phyloP scores from a whole-genome alignment of 768 basidiomycete genomes.

The Amanita muscaria region DNA sequence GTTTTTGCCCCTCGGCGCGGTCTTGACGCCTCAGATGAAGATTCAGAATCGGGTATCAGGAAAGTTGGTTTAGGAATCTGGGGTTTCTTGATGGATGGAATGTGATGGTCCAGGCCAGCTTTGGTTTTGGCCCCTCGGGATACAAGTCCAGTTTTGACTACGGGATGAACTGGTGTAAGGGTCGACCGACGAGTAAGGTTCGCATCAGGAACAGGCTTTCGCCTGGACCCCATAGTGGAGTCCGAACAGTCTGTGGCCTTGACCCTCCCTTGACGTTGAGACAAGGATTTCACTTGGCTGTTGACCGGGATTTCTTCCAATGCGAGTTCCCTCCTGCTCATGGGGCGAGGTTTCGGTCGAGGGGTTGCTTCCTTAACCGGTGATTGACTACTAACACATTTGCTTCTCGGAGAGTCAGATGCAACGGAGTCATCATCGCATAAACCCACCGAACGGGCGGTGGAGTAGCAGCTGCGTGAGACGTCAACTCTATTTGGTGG shows the following conservation, averaged over 20 bases:
- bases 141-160: no score
- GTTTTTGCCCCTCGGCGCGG: no score
- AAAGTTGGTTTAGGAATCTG: neutral
- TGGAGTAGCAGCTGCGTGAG: no score
- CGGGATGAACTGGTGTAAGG: neutral
- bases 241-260: neutral
- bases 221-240: neutral
- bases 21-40: neutral
- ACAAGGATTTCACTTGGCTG: neutral
- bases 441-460: no score
- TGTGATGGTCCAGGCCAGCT: no score
- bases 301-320: constrained; percentile 3
- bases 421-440: neutral
- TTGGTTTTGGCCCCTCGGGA: no score
- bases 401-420: neutral
- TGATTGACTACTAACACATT: neutral
- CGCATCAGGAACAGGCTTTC: neutral
- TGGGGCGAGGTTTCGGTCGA: constrained; percentile 2
- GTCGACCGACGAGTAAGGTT: neutral
- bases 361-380: neutral
- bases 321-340: neutral
- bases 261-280: neutral
- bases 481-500: neutral
- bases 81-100: constrained; percentile 1
- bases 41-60: neutral